A percentile compares a stretch with the other conserved stretches of the same genome.
These are phyloP conservation scores for Kingdonia uniflora DNA, from an alignment of 164 flowering plant genomes.

Conservation along the genomic window DNA sequence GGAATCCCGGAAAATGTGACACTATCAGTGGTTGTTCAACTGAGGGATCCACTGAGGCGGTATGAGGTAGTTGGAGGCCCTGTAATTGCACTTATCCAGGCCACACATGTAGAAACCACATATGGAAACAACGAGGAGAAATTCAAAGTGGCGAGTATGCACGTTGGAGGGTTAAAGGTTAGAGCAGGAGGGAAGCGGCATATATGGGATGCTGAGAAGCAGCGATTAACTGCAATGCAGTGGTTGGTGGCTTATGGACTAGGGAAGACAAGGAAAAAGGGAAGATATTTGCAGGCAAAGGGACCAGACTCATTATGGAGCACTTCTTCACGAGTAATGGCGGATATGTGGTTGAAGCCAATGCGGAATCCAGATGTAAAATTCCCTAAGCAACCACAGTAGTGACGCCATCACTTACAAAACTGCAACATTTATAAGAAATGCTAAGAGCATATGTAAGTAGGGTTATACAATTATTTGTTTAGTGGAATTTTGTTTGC, in stretches of 20 bases:
- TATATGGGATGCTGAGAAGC: constrained; percentile 75
- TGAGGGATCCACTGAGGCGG: constrained; percentile 69
- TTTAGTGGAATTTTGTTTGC: no score
- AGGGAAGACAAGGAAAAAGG: constrained; percentile 55
- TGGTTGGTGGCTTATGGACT: constrained; percentile 81
- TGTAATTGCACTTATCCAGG: constrained; percentile 47
- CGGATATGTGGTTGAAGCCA: constrained; percentile 91
- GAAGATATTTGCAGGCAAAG: constrained; percentile 28
- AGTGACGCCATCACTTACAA: no score
- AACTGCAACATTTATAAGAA: no score
- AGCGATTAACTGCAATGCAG: constrained; percentile 75
- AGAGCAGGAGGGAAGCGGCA: constrained; percentile 33
- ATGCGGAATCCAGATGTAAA: constrained; percentile 86
- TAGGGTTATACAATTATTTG: background rate
- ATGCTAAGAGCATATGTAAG: no score
- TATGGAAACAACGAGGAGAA: constrained; percentile 32
- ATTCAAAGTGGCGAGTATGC: constrained; percentile 58
- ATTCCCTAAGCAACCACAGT: constrained; percentile 26
- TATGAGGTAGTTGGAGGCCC: constrained; percentile 87
- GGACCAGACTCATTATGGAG: constrained; percentile 73
- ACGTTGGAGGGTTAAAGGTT: constrained; percentile 70
- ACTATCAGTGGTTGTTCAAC: constrained; percentile 45
- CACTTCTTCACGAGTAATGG: constrained; percentile 76
- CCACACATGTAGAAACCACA: constrained; percentile 20
- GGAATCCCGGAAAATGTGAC: constrained; percentile 22